Percentiles rank a stretch among this genome's conserved stretches.
Conservation (phyloP, 1,284 basidiomycete species). For the Golubevia sp. region DNA sequence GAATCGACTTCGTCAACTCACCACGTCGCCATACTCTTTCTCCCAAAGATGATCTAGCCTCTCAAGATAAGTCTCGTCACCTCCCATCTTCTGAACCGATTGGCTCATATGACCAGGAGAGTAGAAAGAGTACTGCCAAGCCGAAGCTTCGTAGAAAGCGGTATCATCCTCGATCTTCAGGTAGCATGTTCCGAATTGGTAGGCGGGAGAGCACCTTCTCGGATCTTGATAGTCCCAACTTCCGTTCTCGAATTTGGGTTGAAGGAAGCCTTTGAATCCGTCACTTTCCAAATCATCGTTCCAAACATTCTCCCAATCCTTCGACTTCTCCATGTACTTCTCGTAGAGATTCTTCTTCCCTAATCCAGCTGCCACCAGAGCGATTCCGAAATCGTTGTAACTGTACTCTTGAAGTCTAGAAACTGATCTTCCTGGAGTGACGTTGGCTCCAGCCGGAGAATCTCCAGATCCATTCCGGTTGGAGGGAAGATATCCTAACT, state of each 20-base stretch:
- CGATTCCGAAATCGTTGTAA: conserved; percentile 30
- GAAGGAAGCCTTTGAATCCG: conserved; percentile 20
- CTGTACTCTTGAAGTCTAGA: conserved; percentile 25
- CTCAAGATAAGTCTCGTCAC: conserved; percentile 12
- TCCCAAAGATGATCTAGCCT: conserved; percentile 62
- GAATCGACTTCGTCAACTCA: no score
- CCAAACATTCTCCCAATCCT: conserved; percentile 26
- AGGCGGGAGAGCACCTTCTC: conserved; percentile 15
- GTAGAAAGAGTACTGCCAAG: conserved; percentile 21
- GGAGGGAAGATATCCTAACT: conserved; percentile 19
- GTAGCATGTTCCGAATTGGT: conserved; percentile 19
- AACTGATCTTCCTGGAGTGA: conserved; percentile 12
- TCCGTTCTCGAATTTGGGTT: conserved; percentile 15
- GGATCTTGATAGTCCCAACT: conserved; percentile 15
- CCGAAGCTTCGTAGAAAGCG: conserved; percentile 29
- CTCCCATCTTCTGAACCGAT: conserved; percentile 21
- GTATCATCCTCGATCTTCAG: conserved; percentile 13
- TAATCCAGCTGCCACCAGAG: conserved; percentile 19
- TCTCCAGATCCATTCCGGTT: conserved; percentile 9
- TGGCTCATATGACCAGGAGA: conserved; percentile 23
- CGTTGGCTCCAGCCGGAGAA: not conserved
- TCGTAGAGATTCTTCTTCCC: conserved; percentile 1
- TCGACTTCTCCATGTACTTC: conserved; percentile 2
- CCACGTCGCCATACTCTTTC: conserved; percentile 66
- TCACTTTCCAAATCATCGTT: conserved; percentile 12